Percentiles rank a stretch among this genome's conserved stretches.
Conservation (phyloP, 139 green algal genomes). For the Tetratostichococcus sp. region DNA sequence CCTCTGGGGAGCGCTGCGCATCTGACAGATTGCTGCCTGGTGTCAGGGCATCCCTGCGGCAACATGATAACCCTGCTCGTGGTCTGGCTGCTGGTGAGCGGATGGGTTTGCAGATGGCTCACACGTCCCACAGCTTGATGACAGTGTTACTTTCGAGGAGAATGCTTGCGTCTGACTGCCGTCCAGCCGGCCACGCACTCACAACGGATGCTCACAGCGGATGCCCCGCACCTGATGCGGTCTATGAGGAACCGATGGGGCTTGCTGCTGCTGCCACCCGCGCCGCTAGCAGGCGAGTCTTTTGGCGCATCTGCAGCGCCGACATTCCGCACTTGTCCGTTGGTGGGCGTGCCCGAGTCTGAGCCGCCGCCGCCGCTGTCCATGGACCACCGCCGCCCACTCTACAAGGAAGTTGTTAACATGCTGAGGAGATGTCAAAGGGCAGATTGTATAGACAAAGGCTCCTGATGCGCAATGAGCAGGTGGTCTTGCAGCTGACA, state of each 20-base stretch:
- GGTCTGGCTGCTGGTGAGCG: too few species aligned
- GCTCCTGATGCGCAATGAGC: too few species aligned
- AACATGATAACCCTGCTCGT: too few species aligned
- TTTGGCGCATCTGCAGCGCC: background rate
- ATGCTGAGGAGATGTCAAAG: too few species aligned
- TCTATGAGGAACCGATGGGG: background rate
- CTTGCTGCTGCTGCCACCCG: background rate
- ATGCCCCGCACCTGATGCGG: background rate
- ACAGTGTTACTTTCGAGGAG: too few species aligned
- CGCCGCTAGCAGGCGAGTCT: background rate
- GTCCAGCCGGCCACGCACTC: too few species aligned
- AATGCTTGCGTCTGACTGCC: too few species aligned
- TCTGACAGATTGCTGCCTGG: background rate
- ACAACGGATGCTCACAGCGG: too few species aligned
- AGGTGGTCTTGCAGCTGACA: too few species aligned
- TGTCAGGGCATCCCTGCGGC: background rate
- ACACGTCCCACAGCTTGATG: too few species aligned
- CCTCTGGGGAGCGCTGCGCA: background rate
- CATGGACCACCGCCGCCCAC: background rate
- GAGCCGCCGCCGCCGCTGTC: background rate
- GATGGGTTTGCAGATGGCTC: too few species aligned
- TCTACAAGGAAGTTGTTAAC: background rate
- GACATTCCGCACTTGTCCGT: background rate
- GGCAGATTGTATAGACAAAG: too few species aligned
- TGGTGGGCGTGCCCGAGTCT: background rate